Base-by-base conservation (phyloP, 257 asterid species). In the Jasminum sambac region DNA sequence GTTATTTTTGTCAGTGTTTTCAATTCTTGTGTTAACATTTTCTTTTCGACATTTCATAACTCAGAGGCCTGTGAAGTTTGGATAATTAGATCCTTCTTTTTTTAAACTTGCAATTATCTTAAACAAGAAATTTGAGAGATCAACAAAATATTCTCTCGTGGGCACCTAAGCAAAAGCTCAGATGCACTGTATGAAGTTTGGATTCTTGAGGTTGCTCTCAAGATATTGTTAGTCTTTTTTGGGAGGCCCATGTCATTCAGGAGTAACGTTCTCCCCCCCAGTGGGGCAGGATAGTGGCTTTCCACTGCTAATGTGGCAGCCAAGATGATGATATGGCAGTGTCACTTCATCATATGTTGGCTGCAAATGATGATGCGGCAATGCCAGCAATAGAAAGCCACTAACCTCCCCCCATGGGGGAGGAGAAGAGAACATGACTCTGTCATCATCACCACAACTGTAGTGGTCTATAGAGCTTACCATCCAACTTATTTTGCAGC, bases 401-500 rank as follows among this genome's bases (percentile, higher is more conserved):
- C n/a, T n/a, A n/a, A n/a, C n/a, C n/a, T n/a, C n/a, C n/a, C n/a
- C n/a, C n/a, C n/a, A n/a, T n/a, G n/a, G n/a, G n/a, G n/a, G n/a
- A n/a, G n/a, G n/a, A n/a, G n/a, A n/a, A n/a, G n/a, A n/a, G n/a
- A n/a, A n/a, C n/a, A n/a, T n/a, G n/a, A n/a, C n/a, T n/a, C n/a
- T n/a, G n/a, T n/a, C n/a, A n/a, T n/a, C n/a, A n/a, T n/a, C n/a
- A n/a, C n/a, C n/a, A n/a, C n/a, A n/a, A n/a, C n/a, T n/a, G n/a
- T n/a, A n/a, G n/a, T n/a, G n/a, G n/a, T n/a, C n/a, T n/a, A n/a
- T n/a, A 63, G 77, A 63, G 75, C 86, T 66, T 76, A 84, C 70
- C 67, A n/a, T n/a, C n/a, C n/a, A 43, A 12, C 50, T 43, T 12
- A 64, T 76, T 60, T 73, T 72, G 90, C 96, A 90, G 98, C 97